phyloP scores from a whole-genome alignment of 2,329 filamentous ascomycete genomes.

The Aspergillus piperis region DNA sequence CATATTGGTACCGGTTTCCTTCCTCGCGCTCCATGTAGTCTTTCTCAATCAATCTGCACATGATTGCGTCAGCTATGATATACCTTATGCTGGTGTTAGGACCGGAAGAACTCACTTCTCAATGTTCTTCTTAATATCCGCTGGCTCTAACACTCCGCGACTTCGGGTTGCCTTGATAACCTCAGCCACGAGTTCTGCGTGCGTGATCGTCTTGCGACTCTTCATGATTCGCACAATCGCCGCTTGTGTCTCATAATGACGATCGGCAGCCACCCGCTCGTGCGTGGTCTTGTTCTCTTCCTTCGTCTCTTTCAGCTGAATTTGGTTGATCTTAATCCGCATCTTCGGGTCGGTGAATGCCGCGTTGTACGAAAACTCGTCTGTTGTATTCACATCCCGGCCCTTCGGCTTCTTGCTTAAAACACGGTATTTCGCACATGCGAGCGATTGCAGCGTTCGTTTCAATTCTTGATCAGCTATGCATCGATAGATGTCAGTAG shows the following conservation, averaged over 20 bases:
- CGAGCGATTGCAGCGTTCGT: conserved; percentile 90
- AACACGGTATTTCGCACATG: conserved; percentile 84
- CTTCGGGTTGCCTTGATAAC: conserved; percentile 88
- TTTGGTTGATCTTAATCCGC: conserved; percentile 97
- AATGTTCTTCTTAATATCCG: conserved; percentile 95
- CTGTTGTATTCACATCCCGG: conserved; percentile 73
- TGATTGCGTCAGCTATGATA: not conserved
- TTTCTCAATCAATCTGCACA: conserved; percentile 79
- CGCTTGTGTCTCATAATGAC: conserved; percentile 95
- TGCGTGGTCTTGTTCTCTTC: conserved; percentile 95
- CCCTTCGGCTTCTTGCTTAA: conserved; percentile 83
- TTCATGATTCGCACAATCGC: conserved; percentile 98
- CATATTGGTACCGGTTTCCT: conserved; percentile 66
- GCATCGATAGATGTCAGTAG: conserved; percentile 29
- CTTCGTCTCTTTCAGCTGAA: conserved; percentile 93
- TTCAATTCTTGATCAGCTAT: conserved; percentile 73
- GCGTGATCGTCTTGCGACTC: conserved; percentile 80
- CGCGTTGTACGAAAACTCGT: conserved; percentile 82
- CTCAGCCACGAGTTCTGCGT: conserved; percentile 84
- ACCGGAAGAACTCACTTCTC: conserved; percentile 67
- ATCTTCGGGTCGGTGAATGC: conserved; percentile 78
- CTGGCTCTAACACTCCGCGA: conserved; percentile 79
- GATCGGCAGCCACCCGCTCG: conserved; percentile 81
- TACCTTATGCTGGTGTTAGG: not conserved
- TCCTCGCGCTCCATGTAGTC: conserved; percentile 86